phyloP scores from a whole-genome alignment of 2,329 filamentous ascomycete species.

The Hirsutella minnesotensis region DNA sequence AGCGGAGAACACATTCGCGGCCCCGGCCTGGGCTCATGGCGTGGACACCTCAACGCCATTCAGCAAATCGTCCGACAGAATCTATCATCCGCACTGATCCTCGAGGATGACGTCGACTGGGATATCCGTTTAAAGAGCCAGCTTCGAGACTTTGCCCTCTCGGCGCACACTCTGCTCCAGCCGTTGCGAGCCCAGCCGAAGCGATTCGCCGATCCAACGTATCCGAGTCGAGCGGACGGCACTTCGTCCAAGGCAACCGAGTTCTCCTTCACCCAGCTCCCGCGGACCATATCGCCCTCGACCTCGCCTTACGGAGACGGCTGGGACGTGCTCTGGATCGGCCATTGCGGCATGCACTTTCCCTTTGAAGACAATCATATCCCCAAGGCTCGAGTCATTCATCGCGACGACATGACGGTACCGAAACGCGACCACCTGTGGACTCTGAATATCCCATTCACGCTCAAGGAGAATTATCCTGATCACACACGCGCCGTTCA shows the following conservation, averaged over 20 bases:
- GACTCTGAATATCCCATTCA: conserved; percentile 22
- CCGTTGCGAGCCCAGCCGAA: conserved; percentile 8
- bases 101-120: too few relatives aligned
- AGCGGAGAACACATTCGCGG: conserved; percentile 17
- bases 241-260: conserved; percentile 2
- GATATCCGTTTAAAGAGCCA: too few relatives aligned
- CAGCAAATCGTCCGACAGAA: too few relatives aligned
- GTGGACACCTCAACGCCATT: too few relatives aligned
- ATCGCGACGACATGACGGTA: conserved; percentile 21
- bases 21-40: conserved; percentile 14
- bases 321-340: conserved; percentile 41
- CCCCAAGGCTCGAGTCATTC: conserved; percentile 19
- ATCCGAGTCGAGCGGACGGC: conserved; percentile 5
- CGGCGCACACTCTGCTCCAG: conserved; percentile 22
- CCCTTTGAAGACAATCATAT: conserved; percentile 8
- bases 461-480: conserved; percentile 19
- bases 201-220: conserved; percentile 13
- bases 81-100: too few relatives aligned
- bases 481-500: conserved; percentile 32
- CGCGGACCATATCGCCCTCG: conserved; percentile 6
- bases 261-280: conserved; percentile 9
- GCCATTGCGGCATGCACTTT: conserved; percentile 30
- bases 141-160: conserved; percentile 16
- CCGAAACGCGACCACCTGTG: conserved; percentile 20
- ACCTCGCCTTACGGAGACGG: conserved; percentile 33